Conservation (phyloP, 495 filamentous ascomycete species). For the Pyrenula massariospora region DNA sequence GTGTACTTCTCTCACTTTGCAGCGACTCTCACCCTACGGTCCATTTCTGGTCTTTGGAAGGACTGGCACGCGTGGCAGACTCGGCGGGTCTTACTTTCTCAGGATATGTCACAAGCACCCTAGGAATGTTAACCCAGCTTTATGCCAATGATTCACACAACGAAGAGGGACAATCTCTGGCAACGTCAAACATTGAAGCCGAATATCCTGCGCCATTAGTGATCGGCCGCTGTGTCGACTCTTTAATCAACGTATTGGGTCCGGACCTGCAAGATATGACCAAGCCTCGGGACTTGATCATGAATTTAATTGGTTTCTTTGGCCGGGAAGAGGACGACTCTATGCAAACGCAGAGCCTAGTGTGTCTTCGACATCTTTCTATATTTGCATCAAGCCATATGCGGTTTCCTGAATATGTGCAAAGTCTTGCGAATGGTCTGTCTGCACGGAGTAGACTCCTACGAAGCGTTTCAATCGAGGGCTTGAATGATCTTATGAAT, state of each 20-base stretch:
- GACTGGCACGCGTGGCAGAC: slow-evolving; percentile 75
- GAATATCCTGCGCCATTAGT: slow-evolving; percentile 69
- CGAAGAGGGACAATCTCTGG: slow-evolving; percentile 60
- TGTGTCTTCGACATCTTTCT: slow-evolving; percentile 82
- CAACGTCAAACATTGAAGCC: slow-evolving; percentile 81
- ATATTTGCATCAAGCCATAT: slow-evolving; percentile 84
- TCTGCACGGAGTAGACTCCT: slow-evolving; percentile 53
- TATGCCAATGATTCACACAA: slow-evolving; percentile 89
- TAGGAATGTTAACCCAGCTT: slow-evolving; percentile 86
- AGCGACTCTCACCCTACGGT: slow-evolving; percentile 94
- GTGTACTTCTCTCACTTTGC: slow-evolving; percentile 88
- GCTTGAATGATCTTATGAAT: slow-evolving; percentile 90
- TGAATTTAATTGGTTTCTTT: slow-evolving; percentile 77
- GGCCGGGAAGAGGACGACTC: slow-evolving; percentile 62
- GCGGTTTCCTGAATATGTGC: slow-evolving; percentile 72
- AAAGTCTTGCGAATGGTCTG: slow-evolving; percentile 65
- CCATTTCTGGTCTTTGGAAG: slow-evolving; percentile 91
- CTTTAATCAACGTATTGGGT: slow-evolving; percentile 88
- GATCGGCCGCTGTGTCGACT: slow-evolving; percentile 82
- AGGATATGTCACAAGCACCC: slow-evolving; percentile 73
- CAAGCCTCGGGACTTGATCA: slow-evolving; percentile 83
- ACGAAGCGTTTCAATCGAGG: slow-evolving; percentile 72
- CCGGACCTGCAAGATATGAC: slow-evolving; percentile 88
- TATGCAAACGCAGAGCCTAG: slow-evolving; percentile 65
- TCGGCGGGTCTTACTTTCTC: slow-evolving; percentile 89